Base-by-base conservation (phyloP, 2,329 filamentous ascomycete species). In the Colletotrichum australisinense region DNA sequence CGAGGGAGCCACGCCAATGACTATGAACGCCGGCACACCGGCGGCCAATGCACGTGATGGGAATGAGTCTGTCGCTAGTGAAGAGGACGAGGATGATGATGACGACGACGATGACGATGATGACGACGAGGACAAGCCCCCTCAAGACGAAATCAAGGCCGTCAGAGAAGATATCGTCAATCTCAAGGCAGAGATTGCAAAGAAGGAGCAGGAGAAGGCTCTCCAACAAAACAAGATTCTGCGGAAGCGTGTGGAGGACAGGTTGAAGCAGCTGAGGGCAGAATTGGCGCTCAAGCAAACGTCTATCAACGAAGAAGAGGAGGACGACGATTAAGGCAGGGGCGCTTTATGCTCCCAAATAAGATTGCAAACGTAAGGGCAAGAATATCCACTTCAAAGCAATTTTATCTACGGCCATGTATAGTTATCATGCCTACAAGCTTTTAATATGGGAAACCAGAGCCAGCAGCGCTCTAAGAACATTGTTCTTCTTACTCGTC, bases 101-200 rank as follows among this genome's bases (percentile, higher is more conserved):
- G 87, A 87, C 53, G 86, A 87, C 42, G 87, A 88, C 3, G 88
- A 89, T 56, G 82, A 87, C 16, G 89, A 90, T 67, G 88, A 89
- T 30, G 89, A 90, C 63, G 83, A 49, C 19, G 42, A 49, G 8
- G 42, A 88, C 72, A 84, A 86, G 55, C 85, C 86, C 4, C 82
- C 84, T 67, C 82, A 83, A 24, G 86, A 89, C 59, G 85, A 89
- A 74, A 83, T 87, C 74, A 86, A 88, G 75, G 88, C 88, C 73
- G 86, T 89, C 74, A 86, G 87, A 76, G 88, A 88, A 76, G 88
- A 90, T 75, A 87, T 90, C 64, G 82, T 84, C 62, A 84, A 87
- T 64, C 83, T 91, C 71, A 84, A 88, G 79, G 88, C 85, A 78
- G 84, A 88, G 77, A 84, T 90, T 22, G 82, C 83, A 49, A 80